Percentiles rank a stretch among this genome's conserved stretches.
These are phyloP conservation scores for Pseudozyma sp. DNA, from an alignment of 1,284 basidiomycete species.

Conservation along the genomic window DNA sequence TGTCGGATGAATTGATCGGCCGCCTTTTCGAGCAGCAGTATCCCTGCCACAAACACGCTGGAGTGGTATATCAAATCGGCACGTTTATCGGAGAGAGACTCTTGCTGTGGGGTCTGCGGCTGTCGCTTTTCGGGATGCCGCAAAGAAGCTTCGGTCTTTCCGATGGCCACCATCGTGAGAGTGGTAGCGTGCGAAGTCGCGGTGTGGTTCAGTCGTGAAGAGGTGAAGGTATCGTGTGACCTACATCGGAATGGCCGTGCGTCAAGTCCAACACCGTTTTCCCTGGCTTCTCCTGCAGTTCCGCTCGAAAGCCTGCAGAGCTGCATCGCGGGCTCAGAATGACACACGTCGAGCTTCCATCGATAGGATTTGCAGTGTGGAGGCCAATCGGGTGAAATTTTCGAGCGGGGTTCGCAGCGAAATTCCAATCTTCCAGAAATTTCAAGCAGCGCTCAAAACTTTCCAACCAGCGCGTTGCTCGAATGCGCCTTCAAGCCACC, in stretches of 20 bases:
- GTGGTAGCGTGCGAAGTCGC: too few relatives aligned
- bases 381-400: constrained; percentile 3
- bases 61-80: constrained; percentile 26
- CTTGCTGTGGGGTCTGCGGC: background rate
- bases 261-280: constrained; percentile 4
- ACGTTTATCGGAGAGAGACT: background rate
- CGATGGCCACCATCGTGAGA: constrained; percentile 15
- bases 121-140: background rate
- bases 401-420: constrained; percentile 1
- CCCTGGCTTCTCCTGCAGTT: too few relatives aligned
- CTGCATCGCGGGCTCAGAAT: too few relatives aligned
- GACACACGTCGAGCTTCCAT: too few relatives aligned
- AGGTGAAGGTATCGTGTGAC: too few relatives aligned
- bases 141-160: constrained; percentile 4
- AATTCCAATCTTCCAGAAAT: constrained; percentile 34
- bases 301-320: too few relatives aligned
- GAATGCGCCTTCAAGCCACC: background rate
- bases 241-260: constrained; percentile 7
- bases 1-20: constrained; percentile 41
- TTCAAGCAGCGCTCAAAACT: constrained; percentile 17
- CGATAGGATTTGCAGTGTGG: constrained; percentile 2
- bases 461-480: background rate
- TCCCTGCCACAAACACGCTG: constrained; percentile 35
- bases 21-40: constrained; percentile 34
- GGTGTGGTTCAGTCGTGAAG: too few relatives aligned